Base-by-base conservation (phyloP, 2,329 filamentous ascomycete species). In the Neobulgaria alba region DNA sequence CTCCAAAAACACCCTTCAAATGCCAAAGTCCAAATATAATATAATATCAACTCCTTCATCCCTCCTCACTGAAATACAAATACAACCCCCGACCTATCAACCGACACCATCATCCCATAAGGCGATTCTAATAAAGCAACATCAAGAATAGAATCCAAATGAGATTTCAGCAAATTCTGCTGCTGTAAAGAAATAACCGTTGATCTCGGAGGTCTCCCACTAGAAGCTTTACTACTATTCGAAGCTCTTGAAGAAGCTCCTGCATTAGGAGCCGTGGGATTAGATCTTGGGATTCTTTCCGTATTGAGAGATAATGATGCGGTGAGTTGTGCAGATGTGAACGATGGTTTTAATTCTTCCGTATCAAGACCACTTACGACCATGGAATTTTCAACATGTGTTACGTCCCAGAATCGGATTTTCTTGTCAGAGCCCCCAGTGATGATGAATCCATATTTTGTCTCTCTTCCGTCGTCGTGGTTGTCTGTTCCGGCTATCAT, bases 391-490 rank as follows among this genome's bases (percentile, higher is more conserved):
- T 95, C 87, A 8, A 86, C 72, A 8, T 80, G 79, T 8, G 77
- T 71, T 10, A 92, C 71, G 57, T 98, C 90, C 92, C 92, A 98
- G 64, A 93, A 96, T 8, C 92, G 79, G 14, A 98, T 75, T 62
- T 85, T 92, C 64, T 84, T 86, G 62, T 96, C 92, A 9, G 85
- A 85, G 0, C 90, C 90, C 14, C 82, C 89, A 0, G 87, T 92
- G 29, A 98, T 67, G 34, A 95, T 75, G 59, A 92, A 95, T 0
- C 85, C 82, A 54, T 87, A 80, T 42, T 83, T 81, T 3, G 82
- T 73, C 34, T 89, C 85, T 32, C 76, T 71, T 43, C 79, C 78
- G 36, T 85, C 79, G 37, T 87, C 79, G 17, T 77, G 73, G 4
- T 73, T 68, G 54, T 87, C 82, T 8, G 79, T 75, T 5, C 85